These are phyloP conservation scores for Hymenotorrendiella dingleyae DNA, from an alignment of 2,329 filamentous ascomycete species.

Conservation along the genomic window DNA sequence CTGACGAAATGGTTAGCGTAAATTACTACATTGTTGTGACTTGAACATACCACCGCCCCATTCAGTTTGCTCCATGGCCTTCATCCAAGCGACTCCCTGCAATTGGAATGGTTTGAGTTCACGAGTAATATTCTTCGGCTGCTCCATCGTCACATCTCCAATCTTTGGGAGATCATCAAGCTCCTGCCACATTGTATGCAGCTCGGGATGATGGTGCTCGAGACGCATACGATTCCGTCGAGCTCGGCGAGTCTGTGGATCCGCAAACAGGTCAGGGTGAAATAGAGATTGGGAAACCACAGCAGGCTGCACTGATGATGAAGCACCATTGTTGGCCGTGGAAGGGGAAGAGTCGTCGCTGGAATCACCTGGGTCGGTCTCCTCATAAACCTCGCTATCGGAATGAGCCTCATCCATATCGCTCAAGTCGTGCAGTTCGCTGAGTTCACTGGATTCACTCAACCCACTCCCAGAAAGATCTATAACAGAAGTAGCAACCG, in stretches of 20 bases:
- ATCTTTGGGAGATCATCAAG: slow-evolving; percentile 64
- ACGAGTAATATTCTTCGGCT: slow-evolving; percentile 73
- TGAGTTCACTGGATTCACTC: too few species aligned
- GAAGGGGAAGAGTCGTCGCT: too few species aligned
- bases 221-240: slow-evolving; percentile 58
- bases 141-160: slow-evolving; percentile 55
- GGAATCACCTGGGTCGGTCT: too few species aligned
- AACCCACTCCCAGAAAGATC: too few species aligned
- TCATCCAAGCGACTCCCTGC: slow-evolving; percentile 93
- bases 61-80: slow-evolving; percentile 73
- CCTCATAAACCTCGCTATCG: too few species aligned
- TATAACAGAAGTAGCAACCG: too few species aligned
- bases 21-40: too few species aligned
- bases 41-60: slow-evolving; percentile 87
- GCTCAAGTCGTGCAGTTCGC: too few species aligned
- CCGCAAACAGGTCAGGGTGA: slow-evolving; percentile 12
- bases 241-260: slow-evolving; percentile 33
- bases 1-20: too few species aligned
- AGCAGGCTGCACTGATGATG: too few species aligned
- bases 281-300: too few species aligned
- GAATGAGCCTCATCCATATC: slow-evolving; percentile 2
- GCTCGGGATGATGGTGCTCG: slow-evolving; percentile 68
- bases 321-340: too few species aligned
- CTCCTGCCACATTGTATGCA: slow-evolving; percentile 79
- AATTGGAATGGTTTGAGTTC: slow-evolving; percentile 90